Conservation (phyloP, 306 rosid genomes). For the Glycine soja region DNA sequence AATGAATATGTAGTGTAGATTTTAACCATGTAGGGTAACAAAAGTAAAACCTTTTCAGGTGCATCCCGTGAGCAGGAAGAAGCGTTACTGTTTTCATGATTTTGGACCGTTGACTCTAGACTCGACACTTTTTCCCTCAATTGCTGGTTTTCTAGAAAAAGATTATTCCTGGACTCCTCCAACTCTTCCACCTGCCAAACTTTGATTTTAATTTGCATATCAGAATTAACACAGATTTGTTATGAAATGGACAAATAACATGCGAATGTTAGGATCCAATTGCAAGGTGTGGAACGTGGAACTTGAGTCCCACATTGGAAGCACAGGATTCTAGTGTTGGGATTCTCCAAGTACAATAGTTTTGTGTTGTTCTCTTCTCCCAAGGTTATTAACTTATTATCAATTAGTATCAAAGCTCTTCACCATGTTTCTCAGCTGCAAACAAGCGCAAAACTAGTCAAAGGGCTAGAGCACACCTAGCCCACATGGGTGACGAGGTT, state of each 20-base stretch:
- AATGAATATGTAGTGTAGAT: conserved; percentile 9
- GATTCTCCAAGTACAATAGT: neutral
- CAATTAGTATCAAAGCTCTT: neutral
- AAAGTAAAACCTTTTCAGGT: conserved; percentile 66
- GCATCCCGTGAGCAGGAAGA: conserved; percentile 53
- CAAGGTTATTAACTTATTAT: neutral
- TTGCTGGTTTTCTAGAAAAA: conserved; percentile 72
- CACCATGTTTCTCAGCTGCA: neutral
- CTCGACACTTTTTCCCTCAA: conserved; percentile 64
- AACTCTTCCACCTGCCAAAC: conserved; percentile 90
- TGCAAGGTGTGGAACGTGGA: conserved; percentile 14
- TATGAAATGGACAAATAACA: conserved; percentile 41
- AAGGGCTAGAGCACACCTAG: neutral
- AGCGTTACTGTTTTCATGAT: conserved; percentile 58
- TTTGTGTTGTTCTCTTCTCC: neutral
- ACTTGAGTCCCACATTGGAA: neutral
- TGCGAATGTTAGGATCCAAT: neutral
- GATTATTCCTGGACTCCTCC: conserved; percentile 67
- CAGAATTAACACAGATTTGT: conserved; percentile 65
- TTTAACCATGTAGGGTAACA: conserved; percentile 37
- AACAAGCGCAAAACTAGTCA: neutral
- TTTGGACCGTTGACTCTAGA: conserved; percentile 69
- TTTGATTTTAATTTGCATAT: conserved; percentile 85
- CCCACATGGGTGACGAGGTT: neutral
- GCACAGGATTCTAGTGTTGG: neutral